Percentiles rank a stretch among this genome's conserved stretches.
phyloP scores from a whole-genome alignment of 192 early-diverging fungal species.

The Pilobolus umbonatus region DNA sequence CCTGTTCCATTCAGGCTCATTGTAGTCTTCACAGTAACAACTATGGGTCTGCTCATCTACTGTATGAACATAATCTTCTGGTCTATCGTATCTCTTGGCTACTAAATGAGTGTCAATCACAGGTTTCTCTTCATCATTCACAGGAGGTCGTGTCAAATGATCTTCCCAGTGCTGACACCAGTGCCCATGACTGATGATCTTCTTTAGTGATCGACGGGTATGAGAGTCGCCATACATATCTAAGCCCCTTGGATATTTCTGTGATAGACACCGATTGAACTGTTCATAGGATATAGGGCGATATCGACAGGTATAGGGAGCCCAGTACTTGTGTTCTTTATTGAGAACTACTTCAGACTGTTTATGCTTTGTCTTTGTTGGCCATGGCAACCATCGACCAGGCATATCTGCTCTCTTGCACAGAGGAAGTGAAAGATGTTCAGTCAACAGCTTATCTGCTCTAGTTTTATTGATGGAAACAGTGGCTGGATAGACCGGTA shows the following conservation, averaged over 20 bases:
- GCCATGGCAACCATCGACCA: slow-evolving; percentile 41
- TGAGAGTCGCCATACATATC: slow-evolving; percentile 52
- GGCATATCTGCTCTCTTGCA: slow-evolving; percentile 30
- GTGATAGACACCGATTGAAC: slow-evolving; percentile 32
- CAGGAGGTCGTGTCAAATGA: background rate
- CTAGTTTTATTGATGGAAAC: background rate
- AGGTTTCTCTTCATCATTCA: background rate
- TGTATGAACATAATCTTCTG: background rate
- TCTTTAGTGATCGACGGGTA: slow-evolving; percentile 41
- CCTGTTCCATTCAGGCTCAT: slow-evolving; percentile 27
- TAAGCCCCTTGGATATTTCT: slow-evolving; percentile 29
- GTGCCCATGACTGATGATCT: slow-evolving; percentile 37
- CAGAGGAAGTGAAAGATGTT: slow-evolving; percentile 40
- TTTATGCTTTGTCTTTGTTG: background rate
- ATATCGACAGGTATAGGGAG: slow-evolving; percentile 43
- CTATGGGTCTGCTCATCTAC: slow-evolving; percentile 3
- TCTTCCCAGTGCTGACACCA: slow-evolving; percentile 32
- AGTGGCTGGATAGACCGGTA: slow-evolving; percentile 20
- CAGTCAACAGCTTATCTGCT: slow-evolving; percentile 2
- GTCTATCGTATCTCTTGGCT: background rate
- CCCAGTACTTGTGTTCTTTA: slow-evolving; percentile 39
- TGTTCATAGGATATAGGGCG: slow-evolving; percentile 31
- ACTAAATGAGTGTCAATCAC: background rate
- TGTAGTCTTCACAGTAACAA: slow-evolving; percentile 47
- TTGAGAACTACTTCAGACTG: slow-evolving; percentile 21